These are phyloP conservation scores for Lachancea waltii DNA, from an alignment of 805 yeast genomes.

Conservation along the genomic window DNA sequence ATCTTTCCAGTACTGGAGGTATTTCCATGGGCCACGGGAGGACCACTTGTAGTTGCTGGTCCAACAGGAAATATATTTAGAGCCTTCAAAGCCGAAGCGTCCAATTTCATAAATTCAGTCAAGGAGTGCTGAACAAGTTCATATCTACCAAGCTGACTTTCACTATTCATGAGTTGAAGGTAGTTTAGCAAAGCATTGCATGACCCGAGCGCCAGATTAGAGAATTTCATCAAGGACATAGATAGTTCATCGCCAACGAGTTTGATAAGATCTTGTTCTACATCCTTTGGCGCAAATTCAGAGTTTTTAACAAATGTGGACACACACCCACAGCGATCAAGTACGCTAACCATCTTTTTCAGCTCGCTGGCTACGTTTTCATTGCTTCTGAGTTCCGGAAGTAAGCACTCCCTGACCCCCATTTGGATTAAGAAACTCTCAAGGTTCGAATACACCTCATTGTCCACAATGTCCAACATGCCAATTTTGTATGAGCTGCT, in stretches of 20 bases:
- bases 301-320: constrained; percentile 52
- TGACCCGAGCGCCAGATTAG: constrained; percentile 25
- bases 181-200: constrained; percentile 57
- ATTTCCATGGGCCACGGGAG: constrained; percentile 13
- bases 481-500: constrained; percentile 61
- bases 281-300: constrained; percentile 57
- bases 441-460: constrained; percentile 77
- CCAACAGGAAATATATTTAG: constrained; percentile 69
- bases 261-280: constrained; percentile 72
- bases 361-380: constrained; percentile 36
- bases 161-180: constrained; percentile 55
- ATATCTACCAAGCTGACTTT: constrained; percentile 47
- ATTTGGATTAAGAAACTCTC: constrained; percentile 83
- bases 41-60: constrained; percentile 18
- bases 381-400: constrained; percentile 38
- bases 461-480: constrained; percentile 74
- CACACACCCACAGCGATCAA: constrained; percentile 74
- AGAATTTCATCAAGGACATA: constrained; percentile 27
- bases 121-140: constrained; percentile 62
- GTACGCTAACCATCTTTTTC: constrained; percentile 58
- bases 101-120: constrained; percentile 81
- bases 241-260: constrained; percentile 49
- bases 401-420: constrained; percentile 78
- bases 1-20: constrained; percentile 35
- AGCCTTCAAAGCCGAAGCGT: constrained; percentile 83